phyloP scores from a whole-genome alignment of 208 protist genomes.

The Acanthamoeba royreba region DNA sequence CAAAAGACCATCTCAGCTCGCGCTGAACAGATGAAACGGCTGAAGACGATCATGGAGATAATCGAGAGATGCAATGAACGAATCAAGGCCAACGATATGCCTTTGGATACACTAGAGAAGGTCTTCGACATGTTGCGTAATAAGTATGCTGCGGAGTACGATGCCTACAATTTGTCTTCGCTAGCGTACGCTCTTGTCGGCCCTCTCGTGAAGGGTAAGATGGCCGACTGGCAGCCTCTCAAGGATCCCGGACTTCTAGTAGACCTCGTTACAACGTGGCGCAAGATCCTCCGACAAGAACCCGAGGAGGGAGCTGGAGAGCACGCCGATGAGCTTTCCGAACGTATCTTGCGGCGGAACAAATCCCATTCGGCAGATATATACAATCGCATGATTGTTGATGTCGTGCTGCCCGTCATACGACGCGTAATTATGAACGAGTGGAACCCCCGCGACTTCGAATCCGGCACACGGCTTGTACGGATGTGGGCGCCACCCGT shows the following conservation, averaged over 20 bases:
- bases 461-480: background rate
- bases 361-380: background rate
- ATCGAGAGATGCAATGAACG: background rate
- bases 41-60: conserved; percentile 1
- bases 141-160: conserved; percentile 33
- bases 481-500: background rate
- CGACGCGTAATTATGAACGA: background rate
- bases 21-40: background rate
- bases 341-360: background rate
- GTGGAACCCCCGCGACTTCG: conserved; percentile 37
- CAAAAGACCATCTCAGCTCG: background rate
- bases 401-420: conserved; percentile 43
- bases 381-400: conserved; percentile 33
- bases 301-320: background rate
- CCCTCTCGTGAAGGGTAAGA: background rate
- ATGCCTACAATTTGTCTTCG: background rate
- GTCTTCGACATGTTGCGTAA: conserved; percentile 34
- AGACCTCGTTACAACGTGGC: background rate
- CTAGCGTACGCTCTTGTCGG: background rate
- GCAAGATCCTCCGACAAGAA: background rate
- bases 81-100: background rate
- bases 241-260: background rate
- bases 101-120: background rate
- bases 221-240: background rate
- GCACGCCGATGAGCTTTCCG: background rate